These are phyloP conservation scores for Aphelidium insulamus DNA, from an alignment of 371 early-diverging fungal genomes.

Conservation along the genomic window DNA sequence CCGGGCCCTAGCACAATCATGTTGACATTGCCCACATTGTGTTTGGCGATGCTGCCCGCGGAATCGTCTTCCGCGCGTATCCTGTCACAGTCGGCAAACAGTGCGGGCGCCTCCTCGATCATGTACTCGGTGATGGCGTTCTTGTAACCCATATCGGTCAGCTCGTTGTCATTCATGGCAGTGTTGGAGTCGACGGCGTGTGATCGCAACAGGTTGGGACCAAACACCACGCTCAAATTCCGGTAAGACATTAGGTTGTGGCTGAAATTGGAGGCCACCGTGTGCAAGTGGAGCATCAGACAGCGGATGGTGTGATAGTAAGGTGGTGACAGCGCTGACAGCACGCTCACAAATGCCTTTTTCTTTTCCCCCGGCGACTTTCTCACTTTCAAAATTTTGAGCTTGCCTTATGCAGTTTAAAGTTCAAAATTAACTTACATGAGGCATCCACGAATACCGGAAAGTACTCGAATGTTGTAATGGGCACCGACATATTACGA, in stretches of 20 bases:
- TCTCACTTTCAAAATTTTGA: too few relatives aligned
- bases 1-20: too few relatives aligned
- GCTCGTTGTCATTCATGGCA: slow-evolving; percentile 27
- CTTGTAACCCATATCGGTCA: slow-evolving; percentile 54
- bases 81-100: slow-evolving; percentile 15
- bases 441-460: too few relatives aligned
- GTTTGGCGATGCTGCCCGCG: too few relatives aligned
- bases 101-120: slow-evolving; percentile 19
- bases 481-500: too few relatives aligned
- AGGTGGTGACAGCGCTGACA: slow-evolving; percentile 28
- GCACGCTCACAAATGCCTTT: too few relatives aligned
- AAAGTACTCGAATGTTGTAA: too few relatives aligned
- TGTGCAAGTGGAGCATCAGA: slow-evolving; percentile 33
- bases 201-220: slow-evolving; percentile 69
- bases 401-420: too few relatives aligned
- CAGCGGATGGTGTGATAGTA: slow-evolving; percentile 30
- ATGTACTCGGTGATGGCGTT: slow-evolving; percentile 41
- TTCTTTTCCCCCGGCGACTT: too few relatives aligned
- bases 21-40: too few relatives aligned
- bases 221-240: slow-evolving; percentile 80
- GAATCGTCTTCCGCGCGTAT: too few relatives aligned
- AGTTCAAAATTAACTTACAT: too few relatives aligned
- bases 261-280: slow-evolving; percentile 22
- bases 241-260: slow-evolving; percentile 70
- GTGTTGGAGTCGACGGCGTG: slow-evolving; percentile 6